phyloP scores from a whole-genome alignment of 1,284 basidiomycete species.

The Takashimella tepidaria region DNA sequence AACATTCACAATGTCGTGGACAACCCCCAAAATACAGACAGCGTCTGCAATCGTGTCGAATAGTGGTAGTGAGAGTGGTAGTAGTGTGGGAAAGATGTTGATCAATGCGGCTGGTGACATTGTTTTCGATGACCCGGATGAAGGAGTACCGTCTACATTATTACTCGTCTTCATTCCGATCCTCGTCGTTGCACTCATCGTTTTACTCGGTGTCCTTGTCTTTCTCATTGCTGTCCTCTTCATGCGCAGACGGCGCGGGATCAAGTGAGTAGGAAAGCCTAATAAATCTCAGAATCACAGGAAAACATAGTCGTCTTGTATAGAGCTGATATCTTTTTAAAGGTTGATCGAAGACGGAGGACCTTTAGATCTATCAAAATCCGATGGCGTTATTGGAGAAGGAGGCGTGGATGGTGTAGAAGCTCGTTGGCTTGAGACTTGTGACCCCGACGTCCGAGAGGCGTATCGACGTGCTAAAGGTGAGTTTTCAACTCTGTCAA shows the following conservation, averaged over 20 bases:
- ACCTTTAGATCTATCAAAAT: conserved; percentile 85
- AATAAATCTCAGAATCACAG: no score
- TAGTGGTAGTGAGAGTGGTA: no score
- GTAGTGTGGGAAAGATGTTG: neutral
- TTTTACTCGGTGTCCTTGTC: conserved; percentile 83
- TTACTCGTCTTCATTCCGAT: conserved; percentile 59
- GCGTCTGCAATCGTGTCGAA: neutral
- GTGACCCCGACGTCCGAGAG: conserved; percentile 61
- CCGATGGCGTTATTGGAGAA: conserved; percentile 81
- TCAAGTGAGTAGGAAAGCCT: conserved; percentile 50
- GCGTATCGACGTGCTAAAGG: conserved; percentile 85
- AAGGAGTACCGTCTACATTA: conserved; percentile 28
- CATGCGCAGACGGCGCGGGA: conserved; percentile 71
- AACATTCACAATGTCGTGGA: neutral
- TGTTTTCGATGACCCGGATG: conserved; percentile 8
- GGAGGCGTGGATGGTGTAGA: conserved; percentile 89
- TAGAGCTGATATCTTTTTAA: conserved; percentile 18
- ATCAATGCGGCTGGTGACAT: neutral
- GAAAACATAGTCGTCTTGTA: neutral
- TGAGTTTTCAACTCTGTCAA: conserved; percentile 46
- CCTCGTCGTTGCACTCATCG: conserved; percentile 83
- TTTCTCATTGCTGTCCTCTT: conserved; percentile 83
- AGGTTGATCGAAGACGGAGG: conserved; percentile 80
- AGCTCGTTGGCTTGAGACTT: conserved; percentile 84
- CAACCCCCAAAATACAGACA: neutral